Conservation (phyloP, 2,329 filamentous ascomycete species). For the Calonectria pseudoturangicola region DNA sequence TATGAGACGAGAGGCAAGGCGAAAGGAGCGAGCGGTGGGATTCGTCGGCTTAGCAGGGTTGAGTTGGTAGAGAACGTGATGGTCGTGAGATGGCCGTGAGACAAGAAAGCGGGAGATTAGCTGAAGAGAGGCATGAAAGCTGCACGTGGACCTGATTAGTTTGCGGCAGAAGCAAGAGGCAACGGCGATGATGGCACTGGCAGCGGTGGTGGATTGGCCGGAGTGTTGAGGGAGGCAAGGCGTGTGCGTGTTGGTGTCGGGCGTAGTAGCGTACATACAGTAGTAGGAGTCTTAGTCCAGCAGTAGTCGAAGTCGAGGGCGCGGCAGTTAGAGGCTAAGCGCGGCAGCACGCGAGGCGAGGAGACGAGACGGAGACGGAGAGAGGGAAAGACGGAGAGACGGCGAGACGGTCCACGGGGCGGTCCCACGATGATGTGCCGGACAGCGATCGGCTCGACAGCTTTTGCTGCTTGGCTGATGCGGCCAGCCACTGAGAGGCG, state of each 20-base stretch:
- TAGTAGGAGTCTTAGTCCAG: constrained; percentile 2
- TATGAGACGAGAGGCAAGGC: constrained; percentile 33
- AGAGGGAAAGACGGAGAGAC: constrained; percentile 6
- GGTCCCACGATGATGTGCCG: constrained; percentile 41
- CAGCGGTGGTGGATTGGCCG: constrained; percentile 31
- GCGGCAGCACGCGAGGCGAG: constrained; percentile 20
- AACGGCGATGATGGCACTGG: constrained; percentile 30
- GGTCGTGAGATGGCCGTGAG: constrained; percentile 34
- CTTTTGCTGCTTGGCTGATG: constrained; percentile 25
- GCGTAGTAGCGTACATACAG: constrained; percentile 21
- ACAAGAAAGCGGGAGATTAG: constrained; percentile 45
- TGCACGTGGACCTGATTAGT: constrained; percentile 37
- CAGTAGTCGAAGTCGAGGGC: constrained; percentile 8
- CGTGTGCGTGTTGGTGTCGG: constrained; percentile 11
- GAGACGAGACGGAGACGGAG: constrained; percentile 12
- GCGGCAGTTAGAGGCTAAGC: constrained; percentile 33
- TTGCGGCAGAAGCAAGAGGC: neutral
- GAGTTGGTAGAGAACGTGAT: constrained; percentile 51
- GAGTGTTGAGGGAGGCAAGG: constrained; percentile 32
- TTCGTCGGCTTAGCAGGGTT: constrained; percentile 24
- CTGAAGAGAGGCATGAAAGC: constrained; percentile 54
- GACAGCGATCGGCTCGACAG: constrained; percentile 26
- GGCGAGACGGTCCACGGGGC: constrained; percentile 29
- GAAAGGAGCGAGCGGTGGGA: constrained; percentile 41
- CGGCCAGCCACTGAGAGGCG: constrained; percentile 45